phyloP scores from a whole-genome alignment of 1,139 yeast species.

The Scheffersomyces illinoinensis region DNA sequence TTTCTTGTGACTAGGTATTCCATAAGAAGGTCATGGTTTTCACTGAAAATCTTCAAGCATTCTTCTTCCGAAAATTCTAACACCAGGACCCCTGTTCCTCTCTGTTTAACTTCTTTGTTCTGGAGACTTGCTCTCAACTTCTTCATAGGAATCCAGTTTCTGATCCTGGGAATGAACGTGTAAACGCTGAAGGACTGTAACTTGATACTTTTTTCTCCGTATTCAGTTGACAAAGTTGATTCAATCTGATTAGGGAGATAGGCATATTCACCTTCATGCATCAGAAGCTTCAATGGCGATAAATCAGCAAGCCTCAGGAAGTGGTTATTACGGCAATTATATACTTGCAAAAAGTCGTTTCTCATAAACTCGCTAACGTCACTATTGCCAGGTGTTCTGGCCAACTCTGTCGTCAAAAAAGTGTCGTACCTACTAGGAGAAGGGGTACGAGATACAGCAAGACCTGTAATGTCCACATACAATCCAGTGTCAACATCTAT shows the following conservation, averaged over 20 bases:
- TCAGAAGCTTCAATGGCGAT: slow-evolving; percentile 30
- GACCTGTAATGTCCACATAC: slow-evolving; percentile 22
- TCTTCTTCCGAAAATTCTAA: slow-evolving; percentile 27
- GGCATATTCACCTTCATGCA: slow-evolving; percentile 35
- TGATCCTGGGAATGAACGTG: slow-evolving; percentile 21
- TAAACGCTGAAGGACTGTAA: slow-evolving; percentile 8
- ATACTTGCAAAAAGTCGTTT: slow-evolving; percentile 11
- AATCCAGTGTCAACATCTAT: slow-evolving; percentile 21
- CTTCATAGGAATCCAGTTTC: slow-evolving; percentile 29
- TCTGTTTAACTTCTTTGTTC: slow-evolving; percentile 3
- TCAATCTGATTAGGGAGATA: slow-evolving; percentile 34
- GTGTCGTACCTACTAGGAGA: slow-evolving; percentile 13
- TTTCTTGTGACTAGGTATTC: slow-evolving; percentile 32
- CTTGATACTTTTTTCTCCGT: slow-evolving; percentile 20
- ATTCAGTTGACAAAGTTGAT: slow-evolving; percentile 29
- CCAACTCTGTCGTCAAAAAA: slow-evolving; percentile 3
- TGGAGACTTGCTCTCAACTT: slow-evolving; percentile 19
- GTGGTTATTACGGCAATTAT: slow-evolving; percentile 21
- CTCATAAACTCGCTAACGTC: slow-evolving; percentile 8
- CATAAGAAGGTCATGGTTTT: slow-evolving; percentile 20
- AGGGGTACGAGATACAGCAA: slow-evolving; percentile 13
- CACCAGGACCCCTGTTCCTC: background rate
- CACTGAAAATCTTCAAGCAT: slow-evolving; percentile 24
- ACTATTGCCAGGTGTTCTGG: slow-evolving; percentile 1
- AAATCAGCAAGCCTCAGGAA: slow-evolving; percentile 25